Evolutionary conservation across 2,329 filamentous ascomycete genomes (phyloP).

Genomic region (Neoarthrinium moseri): DNA sequence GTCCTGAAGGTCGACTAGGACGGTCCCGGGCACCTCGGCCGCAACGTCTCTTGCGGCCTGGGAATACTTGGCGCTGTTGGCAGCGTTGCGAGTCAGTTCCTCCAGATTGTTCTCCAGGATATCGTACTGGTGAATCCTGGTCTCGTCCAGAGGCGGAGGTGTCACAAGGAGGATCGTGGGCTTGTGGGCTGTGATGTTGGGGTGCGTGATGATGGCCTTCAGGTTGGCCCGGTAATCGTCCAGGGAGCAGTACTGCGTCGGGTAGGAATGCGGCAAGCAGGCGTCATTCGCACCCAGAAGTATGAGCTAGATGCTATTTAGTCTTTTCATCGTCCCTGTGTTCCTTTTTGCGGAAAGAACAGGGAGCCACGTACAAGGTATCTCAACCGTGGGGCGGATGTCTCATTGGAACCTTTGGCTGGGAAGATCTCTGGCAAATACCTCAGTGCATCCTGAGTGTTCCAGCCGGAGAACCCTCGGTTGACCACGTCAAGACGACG

Average conservation of each 20-base stretch:
- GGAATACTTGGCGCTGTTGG: constrained; percentile 56
- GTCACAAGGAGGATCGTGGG: constrained; percentile 76
- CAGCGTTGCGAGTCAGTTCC: constrained; percentile 41
- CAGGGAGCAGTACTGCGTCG: constrained; percentile 76
- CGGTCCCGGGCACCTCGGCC: constrained; percentile 62
- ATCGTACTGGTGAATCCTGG: constrained; percentile 55
- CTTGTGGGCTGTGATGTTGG: constrained; percentile 65
- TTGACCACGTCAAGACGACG: constrained; percentile 85
- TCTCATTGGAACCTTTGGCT: constrained; percentile 44
- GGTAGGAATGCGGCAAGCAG: constrained; percentile 59
- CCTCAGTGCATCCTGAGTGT: constrained; percentile 70
- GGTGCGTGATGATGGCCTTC: constrained; percentile 68
- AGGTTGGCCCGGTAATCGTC: constrained; percentile 74
- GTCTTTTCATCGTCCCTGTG: constrained; percentile 10
- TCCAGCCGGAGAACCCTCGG: constrained; percentile 85
- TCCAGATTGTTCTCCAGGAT: constrained; percentile 40
- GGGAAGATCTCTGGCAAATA: constrained; percentile 72
- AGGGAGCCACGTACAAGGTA: constrained; percentile 64
- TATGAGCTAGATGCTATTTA: constrained; percentile 64
- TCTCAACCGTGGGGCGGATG: constrained; percentile 56
- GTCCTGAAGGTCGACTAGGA: constrained; percentile 77
- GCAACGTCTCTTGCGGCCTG: constrained; percentile 65
- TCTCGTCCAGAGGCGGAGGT: constrained; percentile 80
- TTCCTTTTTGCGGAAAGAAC: background rate
- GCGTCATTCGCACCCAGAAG: constrained; percentile 93